Evolutionary conservation across 1,284 basidiomycete genomes (phyloP), one percentile per base, ranked within the genome.

Genomic region (Cryptococcus depauperatus): DNA sequence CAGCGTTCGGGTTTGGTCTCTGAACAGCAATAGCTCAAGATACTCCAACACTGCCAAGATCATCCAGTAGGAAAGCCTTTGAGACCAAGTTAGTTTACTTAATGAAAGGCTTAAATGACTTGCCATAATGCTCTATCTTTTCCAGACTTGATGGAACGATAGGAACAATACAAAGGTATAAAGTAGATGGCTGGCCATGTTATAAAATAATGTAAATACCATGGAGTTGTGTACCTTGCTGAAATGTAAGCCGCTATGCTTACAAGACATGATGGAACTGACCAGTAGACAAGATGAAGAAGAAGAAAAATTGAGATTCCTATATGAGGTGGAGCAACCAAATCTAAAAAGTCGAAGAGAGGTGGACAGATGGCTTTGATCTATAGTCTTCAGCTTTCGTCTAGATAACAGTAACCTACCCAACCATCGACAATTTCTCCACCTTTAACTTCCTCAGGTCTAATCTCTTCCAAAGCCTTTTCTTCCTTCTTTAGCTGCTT

Each of bases 31-130:
- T 3, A 53, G 32, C 42, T 65, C 62, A 29, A 58, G 21, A 29
- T 65, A 65, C 32, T 60, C 62, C 9, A 59, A 34, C 7, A 56
- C 35, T 9, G 50, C 43, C 3, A 65, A 34, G 1, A 51, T 48
- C 3, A 47, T 22, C 58, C 59, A 62, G 41, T 59, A 62, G 3
- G 51, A 51, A 19, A 56, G 44, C 62, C 62, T 61, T 35, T 19
- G 19, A 6, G 7, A 6, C 9, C n/a, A 16, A 23, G 14, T 27
- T 18, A 30, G 19, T 27, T 11, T 16, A 35, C 9, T 29, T 23
- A 25, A 26, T 21, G 6, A 33, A 23, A 28, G 8, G 41, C 32
- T 7, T 41, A 35, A 11, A 18, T 10, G 16, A 47, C 56, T 30
- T 27, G 55, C 59, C 58, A 62, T n/a, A 56, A 40, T 1, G 41